phyloP scores from a whole-genome alignment of 306 rosid genomes.

The Bauhinia variegata region DNA sequence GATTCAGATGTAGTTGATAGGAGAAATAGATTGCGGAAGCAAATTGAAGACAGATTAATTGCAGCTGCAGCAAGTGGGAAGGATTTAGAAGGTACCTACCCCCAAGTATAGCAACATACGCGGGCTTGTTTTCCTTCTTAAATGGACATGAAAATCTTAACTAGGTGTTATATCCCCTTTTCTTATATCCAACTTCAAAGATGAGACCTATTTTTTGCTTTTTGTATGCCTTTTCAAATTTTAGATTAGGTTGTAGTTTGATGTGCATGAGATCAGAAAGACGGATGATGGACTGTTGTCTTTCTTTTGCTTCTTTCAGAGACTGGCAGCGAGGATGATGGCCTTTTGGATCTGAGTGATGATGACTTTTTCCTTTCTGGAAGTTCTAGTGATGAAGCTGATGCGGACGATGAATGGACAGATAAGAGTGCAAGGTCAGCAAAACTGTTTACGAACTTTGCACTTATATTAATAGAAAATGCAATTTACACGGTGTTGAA shows the following conservation, averaged over 20 bases:
- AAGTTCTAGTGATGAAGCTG: constrained; percentile 94
- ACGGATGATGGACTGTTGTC: not conserved
- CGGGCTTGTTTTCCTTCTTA: not conserved
- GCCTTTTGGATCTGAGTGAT: constrained; percentile 90
- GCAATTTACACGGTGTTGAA: not conserved
- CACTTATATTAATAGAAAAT: constrained; percentile 2
- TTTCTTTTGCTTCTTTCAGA: constrained; percentile 49
- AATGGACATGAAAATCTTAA: not conserved
- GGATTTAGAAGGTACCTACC: constrained; percentile 84
- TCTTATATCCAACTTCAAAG: not conserved
- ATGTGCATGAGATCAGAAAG: too few relatives aligned
- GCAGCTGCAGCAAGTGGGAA: constrained; percentile 92
- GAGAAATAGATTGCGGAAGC: constrained; percentile 78
- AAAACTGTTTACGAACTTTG: constrained; percentile 24
- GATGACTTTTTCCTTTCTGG: constrained; percentile 90
- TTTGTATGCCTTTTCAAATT: too few relatives aligned
- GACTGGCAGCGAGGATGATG: constrained; percentile 98
- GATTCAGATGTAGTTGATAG: constrained; percentile 62
- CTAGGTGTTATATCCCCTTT: not conserved
- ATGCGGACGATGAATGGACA: constrained; percentile 99
- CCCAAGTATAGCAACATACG: not conserved
- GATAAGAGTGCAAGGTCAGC: constrained; percentile 84
- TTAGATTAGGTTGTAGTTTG: too few relatives aligned
- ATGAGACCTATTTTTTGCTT: not conserved
- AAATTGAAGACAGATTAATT: constrained; percentile 76